Evolutionary conservation across 805 yeast species (phyloP).

Genomic region (Yarrowia sp.): DNA sequence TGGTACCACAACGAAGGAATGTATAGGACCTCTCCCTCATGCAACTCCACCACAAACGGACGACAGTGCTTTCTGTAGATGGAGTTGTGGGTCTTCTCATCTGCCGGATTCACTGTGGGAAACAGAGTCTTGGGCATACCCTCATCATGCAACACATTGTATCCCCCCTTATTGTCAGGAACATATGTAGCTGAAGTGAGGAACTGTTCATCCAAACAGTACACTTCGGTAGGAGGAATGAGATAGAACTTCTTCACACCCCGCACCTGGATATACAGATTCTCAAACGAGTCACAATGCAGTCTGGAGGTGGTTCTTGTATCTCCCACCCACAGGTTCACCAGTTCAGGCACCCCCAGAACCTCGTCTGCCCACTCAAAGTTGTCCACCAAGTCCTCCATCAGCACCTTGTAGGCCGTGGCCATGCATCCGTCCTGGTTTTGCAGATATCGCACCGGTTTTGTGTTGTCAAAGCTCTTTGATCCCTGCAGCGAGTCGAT

Average conservation of each 20-base stretch:
- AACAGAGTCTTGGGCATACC: conserved; percentile 44
- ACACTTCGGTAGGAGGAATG: conserved; percentile 50
- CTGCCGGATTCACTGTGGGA: conserved; percentile 50
- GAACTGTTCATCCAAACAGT: conserved; percentile 47
- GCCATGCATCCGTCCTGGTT: conserved; percentile 51
- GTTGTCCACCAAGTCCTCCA: conserved; percentile 41
- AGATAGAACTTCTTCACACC: conserved; percentile 50
- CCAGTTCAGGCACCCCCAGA: conserved; percentile 49
- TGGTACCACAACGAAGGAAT: conserved; percentile 55
- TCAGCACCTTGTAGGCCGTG: conserved; percentile 44
- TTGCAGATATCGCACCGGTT: conserved; percentile 50
- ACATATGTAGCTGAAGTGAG: conserved; percentile 48
- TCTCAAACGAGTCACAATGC: conserved; percentile 52
- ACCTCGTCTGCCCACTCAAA: conserved; percentile 44
- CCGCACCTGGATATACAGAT: conserved; percentile 50
- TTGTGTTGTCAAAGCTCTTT: neutral
- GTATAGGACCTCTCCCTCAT: conserved; percentile 52
- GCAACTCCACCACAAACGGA: conserved; percentile 47
- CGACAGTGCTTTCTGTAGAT: conserved; percentile 40
- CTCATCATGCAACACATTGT: conserved; percentile 41
- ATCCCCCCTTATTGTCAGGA: conserved; percentile 40
- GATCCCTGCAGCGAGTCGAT: conserved; percentile 42
- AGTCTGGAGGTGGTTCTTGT: conserved; percentile 48
- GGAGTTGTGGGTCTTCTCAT: conserved; percentile 41
- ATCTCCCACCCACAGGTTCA: conserved; percentile 53